These are phyloP conservation scores for Auxenochlorella protothecoides DNA, from an alignment of 139 green algal genomes.

Conservation along the genomic window DNA sequence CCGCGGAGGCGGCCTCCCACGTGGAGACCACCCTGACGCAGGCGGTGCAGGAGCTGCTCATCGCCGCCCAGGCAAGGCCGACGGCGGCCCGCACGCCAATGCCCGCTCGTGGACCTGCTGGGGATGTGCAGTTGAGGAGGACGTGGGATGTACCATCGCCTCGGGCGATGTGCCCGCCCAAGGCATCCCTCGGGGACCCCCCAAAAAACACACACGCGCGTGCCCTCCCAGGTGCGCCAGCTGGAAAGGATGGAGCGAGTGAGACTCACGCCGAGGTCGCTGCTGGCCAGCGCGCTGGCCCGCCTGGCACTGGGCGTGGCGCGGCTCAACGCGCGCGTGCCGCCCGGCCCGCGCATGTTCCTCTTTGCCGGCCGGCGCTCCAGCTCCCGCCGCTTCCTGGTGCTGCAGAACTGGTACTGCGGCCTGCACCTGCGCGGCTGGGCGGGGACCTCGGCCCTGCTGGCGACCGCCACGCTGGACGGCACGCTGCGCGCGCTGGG, in stretches of 20 bases:
- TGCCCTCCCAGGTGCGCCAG: constrained; percentile 1
- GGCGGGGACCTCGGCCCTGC: constrained; percentile 38
- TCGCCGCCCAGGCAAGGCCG: constrained; percentile 31
- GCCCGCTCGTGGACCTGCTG: neutral
- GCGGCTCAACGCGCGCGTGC: constrained; percentile 21
- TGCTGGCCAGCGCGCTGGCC: constrained; percentile 41
- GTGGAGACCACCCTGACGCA: constrained; percentile 56
- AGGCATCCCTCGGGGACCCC: neutral
- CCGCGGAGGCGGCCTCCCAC: constrained; percentile 38
- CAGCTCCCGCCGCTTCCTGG: constrained; percentile 41
- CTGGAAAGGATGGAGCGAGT: constrained; percentile 6
- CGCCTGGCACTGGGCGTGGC: constrained; percentile 30
- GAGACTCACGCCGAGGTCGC: constrained; percentile 39
- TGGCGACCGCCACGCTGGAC: constrained; percentile 20
- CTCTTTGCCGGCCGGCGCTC: constrained; percentile 53
- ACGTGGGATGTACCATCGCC: neutral
- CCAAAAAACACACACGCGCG: neutral
- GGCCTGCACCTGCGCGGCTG: constrained; percentile 25
- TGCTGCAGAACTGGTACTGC: constrained; percentile 59
- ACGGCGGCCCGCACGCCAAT: too few species aligned
- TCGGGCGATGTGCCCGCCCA: neutral
- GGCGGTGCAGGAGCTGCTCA: constrained; percentile 30
- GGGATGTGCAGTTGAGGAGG: neutral
- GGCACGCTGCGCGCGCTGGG: neutral
- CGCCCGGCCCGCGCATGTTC: constrained; percentile 8